Percentiles rank a stretch among this genome's conserved stretches.
These are phyloP conservation scores for Berberis thunbergii DNA, from an alignment of 164 flowering plant genomes.

Conservation along the genomic window DNA sequence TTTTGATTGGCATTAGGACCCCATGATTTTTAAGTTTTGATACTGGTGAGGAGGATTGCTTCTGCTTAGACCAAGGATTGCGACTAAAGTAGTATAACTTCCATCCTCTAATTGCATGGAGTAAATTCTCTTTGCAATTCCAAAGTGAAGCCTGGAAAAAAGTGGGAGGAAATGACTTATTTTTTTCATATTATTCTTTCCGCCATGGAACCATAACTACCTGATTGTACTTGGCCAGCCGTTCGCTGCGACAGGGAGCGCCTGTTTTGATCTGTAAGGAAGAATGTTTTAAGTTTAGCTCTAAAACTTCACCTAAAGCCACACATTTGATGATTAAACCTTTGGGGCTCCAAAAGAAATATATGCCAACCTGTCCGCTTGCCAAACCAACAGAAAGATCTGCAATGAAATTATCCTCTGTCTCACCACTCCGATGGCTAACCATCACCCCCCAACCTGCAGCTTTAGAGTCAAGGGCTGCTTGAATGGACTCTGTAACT, in stretches of 20 bases:
- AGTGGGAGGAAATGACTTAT: too few species aligned
- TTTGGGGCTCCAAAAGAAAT: neutral
- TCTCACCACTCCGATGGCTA: constrained; percentile 97
- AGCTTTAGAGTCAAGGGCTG: constrained; percentile 85
- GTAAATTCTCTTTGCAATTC: too few species aligned
- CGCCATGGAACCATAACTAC: constrained; percentile 21
- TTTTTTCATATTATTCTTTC: too few species aligned
- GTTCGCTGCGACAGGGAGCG: constrained; percentile 93
- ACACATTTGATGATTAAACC: neutral
- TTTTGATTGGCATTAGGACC: too few species aligned
- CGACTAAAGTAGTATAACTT: too few species aligned
- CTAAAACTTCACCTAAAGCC: neutral
- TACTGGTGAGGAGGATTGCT: too few species aligned
- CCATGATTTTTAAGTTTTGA: too few species aligned
- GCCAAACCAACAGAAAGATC: constrained; percentile 97
- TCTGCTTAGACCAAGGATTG: too few species aligned
- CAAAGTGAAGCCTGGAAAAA: too few species aligned
- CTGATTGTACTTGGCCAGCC: constrained; percentile 94
- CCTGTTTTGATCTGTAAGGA: constrained; percentile 78
- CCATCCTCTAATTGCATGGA: too few species aligned
- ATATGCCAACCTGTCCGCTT: constrained; percentile 70
- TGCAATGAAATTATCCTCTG: constrained; percentile 95
- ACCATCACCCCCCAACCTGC: constrained; percentile 99
- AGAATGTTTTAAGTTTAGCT: constrained; percentile 6
- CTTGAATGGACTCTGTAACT: constrained; percentile 87